Evolutionary conservation across 2,329 filamentous ascomycete species (phyloP).

Genomic region (Epichloe aotearoae): DNA sequence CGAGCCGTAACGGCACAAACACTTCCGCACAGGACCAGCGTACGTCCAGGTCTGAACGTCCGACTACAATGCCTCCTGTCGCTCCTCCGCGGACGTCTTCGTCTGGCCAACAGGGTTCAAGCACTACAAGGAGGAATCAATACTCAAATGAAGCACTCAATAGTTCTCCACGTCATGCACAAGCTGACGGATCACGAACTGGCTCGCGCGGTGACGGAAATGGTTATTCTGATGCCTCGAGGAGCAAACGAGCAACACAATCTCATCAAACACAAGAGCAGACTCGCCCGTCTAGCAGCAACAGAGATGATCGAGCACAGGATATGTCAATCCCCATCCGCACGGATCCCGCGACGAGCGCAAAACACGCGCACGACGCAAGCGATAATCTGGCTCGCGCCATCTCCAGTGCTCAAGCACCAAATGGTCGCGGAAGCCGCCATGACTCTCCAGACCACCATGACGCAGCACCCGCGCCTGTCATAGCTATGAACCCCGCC

Average conservation of each 20-base stretch:
- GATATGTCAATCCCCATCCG: slow-evolving; percentile 32
- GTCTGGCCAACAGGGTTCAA: slow-evolving; percentile 42
- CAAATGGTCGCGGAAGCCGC: slow-evolving; percentile 14
- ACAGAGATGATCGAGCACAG: slow-evolving; percentile 25
- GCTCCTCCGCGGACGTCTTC: slow-evolving; percentile 69
- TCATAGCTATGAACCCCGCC: slow-evolving; percentile 28
- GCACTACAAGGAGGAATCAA: slow-evolving; percentile 31
- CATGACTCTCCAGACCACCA: slow-evolving; percentile 21
- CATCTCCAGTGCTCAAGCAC: slow-evolving; percentile 29
- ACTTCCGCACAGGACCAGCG: slow-evolving; percentile 31
- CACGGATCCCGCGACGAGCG: slow-evolving; percentile 28
- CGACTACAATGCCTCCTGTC: slow-evolving; percentile 53
- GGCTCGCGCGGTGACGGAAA: slow-evolving; percentile 21
- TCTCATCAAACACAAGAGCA: slow-evolving; percentile 22
- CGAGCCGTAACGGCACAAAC: slow-evolving; percentile 30
- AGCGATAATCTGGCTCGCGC: slow-evolving; percentile 69
- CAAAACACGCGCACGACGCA: slow-evolving; percentile 56
- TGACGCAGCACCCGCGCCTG: slow-evolving; percentile 31
- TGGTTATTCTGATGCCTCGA: slow-evolving; percentile 16
- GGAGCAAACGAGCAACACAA: slow-evolving; percentile 17
- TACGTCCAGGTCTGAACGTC: slow-evolving; percentile 33
- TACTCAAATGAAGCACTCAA: slow-evolving; percentile 31
- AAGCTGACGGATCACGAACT: slow-evolving; percentile 22
- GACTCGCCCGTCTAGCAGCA: slow-evolving; percentile 24
- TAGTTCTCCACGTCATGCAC: slow-evolving; percentile 28